Conservation (phyloP, 169 alveolate species). For the Cryptosporidium bovis region DNA sequence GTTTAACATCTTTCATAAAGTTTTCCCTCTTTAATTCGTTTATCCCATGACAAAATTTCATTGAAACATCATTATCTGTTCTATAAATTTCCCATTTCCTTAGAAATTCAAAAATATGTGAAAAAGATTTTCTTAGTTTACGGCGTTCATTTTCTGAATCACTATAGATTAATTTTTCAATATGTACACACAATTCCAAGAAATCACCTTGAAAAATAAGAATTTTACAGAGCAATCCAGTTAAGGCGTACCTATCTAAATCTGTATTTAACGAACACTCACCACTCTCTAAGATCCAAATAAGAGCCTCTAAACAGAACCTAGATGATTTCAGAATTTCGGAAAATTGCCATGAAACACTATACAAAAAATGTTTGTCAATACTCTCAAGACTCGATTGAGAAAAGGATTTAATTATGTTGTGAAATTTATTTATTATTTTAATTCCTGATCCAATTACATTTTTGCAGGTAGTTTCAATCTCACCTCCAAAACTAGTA, state of each 20-base stretch:
- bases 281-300: slow-evolving; percentile 8
- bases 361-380: neutral
- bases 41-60: neutral
- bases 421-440: slow-evolving; percentile 21
- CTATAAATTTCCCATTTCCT: slow-evolving; percentile 3
- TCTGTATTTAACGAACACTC: neutral
- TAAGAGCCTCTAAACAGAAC: slow-evolving; percentile 51
- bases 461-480: neutral
- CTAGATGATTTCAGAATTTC: slow-evolving; percentile 42
- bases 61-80: too few species aligned
- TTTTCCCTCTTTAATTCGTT: too few species aligned
- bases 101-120: slow-evolving; percentile 20
- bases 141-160: neutral
- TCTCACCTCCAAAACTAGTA: neutral
- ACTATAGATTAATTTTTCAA: slow-evolving; percentile 2
- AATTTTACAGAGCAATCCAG: slow-evolving; percentile 14
- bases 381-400: neutral
- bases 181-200: slow-evolving; percentile 18
- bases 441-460: slow-evolving; percentile 14
- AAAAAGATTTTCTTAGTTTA: neutral
- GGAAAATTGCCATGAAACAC: slow-evolving; percentile 1
- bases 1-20: slow-evolving; percentile 10
- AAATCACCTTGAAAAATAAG: slow-evolving; percentile 59
- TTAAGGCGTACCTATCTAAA: neutral
- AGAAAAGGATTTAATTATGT: slow-evolving; percentile 7